phyloP scores from a whole-genome alignment of 1,284 basidiomycete genomes.

The Gomphus bonarii region DNA sequence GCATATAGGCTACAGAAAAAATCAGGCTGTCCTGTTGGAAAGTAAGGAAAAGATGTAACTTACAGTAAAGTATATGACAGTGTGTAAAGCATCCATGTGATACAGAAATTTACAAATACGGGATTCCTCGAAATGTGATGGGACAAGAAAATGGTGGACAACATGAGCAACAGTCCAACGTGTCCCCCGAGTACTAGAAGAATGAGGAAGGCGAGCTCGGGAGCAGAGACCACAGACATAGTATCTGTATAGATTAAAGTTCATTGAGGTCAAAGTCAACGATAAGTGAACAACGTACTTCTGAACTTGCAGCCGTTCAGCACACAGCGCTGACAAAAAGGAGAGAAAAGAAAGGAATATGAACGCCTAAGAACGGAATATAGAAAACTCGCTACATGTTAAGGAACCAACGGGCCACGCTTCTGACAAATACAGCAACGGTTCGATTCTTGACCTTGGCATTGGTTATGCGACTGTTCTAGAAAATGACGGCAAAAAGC shows the following conservation, averaged over 20 bases:
- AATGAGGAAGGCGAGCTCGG: constrained; percentile 6
- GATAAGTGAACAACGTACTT: not conserved
- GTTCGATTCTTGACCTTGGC: no score
- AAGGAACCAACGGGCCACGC: no score
- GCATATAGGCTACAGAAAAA: not conserved
- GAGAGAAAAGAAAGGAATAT: not conserved
- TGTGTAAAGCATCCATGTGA: constrained; percentile 35
- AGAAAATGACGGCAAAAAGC: no score
- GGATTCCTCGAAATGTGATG: constrained; percentile 11
- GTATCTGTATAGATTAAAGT: not conserved
- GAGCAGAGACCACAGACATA: not conserved
- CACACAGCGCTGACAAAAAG: not conserved
- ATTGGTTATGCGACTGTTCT: no score
- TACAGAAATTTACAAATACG: constrained; percentile 28
- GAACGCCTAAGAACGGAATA: not conserved
- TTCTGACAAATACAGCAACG: no score
- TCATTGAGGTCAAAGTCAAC: not conserved
- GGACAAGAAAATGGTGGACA: constrained; percentile 13
- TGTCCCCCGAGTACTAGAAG: constrained; percentile 15
- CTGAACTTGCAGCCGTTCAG: not conserved
- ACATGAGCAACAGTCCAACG: constrained; percentile 12
- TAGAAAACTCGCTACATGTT: no score
- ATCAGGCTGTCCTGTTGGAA: not conserved
- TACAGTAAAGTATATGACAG: constrained; percentile 32
- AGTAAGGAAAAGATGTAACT: constrained; percentile 9